A percentile compares a stretch with the other conserved stretches of the same genome.
These are phyloP conservation scores for Claviceps sp. DNA, from an alignment of 2,329 filamentous ascomycete genomes.

Conservation along the genomic window DNA sequence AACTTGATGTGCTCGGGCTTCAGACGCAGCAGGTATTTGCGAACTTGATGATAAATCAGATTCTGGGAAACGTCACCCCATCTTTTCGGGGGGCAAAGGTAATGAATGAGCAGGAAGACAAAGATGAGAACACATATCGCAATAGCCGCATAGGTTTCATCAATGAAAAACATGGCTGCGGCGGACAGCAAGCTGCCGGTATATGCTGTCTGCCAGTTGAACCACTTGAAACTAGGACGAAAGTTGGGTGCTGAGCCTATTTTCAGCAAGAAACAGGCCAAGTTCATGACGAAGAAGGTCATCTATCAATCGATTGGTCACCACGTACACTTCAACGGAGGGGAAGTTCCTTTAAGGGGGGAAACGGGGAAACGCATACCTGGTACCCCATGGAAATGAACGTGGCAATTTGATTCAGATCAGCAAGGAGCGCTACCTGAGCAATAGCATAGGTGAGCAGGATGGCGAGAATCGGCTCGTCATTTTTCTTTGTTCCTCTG, in stretches of 20 bases:
- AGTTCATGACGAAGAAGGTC: constrained; percentile 81
- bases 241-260: constrained; percentile 84
- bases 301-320: constrained; percentile 34
- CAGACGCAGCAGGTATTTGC: constrained; percentile 74
- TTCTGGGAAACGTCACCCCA: constrained; percentile 89
- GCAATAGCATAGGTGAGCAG: constrained; percentile 62
- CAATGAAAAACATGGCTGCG: constrained; percentile 80
- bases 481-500: constrained; percentile 55
- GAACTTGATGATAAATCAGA: constrained; percentile 72
- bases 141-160: constrained; percentile 63
- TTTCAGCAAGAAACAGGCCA: constrained; percentile 77
- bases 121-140: constrained; percentile 61
- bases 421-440: constrained; percentile 67
- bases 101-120: constrained; percentile 78
- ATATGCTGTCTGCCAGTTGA: constrained; percentile 73
- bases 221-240: constrained; percentile 76
- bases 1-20: constrained; percentile 86
- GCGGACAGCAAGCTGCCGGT: constrained; percentile 63
- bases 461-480: constrained; percentile 67
- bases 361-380: constrained; percentile 20
- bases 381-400: constrained; percentile 86
- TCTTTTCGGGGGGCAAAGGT: constrained; percentile 69
- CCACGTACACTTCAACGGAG: background rate
- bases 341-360: background rate
- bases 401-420: constrained; percentile 80